Conservation (phyloP, 768 basidiomycete species). For the Termitomyces sp. region DNA sequence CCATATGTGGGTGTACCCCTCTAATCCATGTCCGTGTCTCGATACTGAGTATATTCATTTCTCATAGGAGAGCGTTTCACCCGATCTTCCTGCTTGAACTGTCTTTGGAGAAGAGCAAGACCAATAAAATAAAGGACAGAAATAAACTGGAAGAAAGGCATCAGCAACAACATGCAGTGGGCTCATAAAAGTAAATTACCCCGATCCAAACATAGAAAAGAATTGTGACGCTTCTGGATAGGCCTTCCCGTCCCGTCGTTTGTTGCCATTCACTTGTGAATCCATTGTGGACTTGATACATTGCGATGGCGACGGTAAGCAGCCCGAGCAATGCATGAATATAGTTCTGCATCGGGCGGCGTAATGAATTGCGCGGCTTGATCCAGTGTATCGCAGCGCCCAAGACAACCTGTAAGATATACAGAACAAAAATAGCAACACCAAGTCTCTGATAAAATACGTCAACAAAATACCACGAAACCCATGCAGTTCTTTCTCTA, state of each 20-base stretch:
- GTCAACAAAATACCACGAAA: background rate
- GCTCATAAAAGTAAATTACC: constrained; percentile 26
- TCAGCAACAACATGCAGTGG: background rate
- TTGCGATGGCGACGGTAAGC: constrained; percentile 39
- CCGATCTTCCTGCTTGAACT: constrained; percentile 41
- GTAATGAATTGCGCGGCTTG: constrained; percentile 30
- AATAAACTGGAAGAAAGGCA: constrained; percentile 24
- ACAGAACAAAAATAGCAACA: constrained; percentile 41
- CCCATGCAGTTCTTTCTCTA: constrained; percentile 11
- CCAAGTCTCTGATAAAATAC: constrained; percentile 36
- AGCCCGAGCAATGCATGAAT: constrained; percentile 51
- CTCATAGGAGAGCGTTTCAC: constrained; percentile 10
- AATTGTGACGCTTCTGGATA: constrained; percentile 29
- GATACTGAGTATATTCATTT: constrained; percentile 3
- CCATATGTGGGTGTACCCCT: background rate
- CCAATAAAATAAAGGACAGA: constrained; percentile 37
- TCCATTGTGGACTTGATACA: constrained; percentile 45
- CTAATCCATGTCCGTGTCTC: constrained; percentile 3
- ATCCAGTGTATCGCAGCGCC: constrained; percentile 51
- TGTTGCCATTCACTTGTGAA: constrained; percentile 44
- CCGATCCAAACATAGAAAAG: constrained; percentile 44
- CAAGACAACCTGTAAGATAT: constrained; percentile 40
- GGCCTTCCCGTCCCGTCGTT: constrained; percentile 33
- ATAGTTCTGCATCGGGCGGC: constrained; percentile 51
- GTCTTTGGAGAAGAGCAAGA: constrained; percentile 37